phyloP scores from a whole-genome alignment of 371 early-diverging fungal species.

The Rhizopus sp. region DNA sequence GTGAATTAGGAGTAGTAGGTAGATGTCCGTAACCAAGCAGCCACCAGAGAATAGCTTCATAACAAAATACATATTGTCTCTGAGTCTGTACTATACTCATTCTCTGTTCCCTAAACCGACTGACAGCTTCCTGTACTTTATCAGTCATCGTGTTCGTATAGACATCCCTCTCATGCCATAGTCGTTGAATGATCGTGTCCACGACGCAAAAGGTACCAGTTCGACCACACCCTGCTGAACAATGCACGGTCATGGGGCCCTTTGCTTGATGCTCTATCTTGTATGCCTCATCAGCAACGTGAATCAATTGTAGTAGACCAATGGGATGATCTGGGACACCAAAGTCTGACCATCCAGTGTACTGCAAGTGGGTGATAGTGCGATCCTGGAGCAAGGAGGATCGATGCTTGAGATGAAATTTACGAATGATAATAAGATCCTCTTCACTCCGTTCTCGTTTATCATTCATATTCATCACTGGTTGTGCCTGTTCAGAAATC shows the following conservation, averaged over 20 bases:
- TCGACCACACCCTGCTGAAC: conserved; percentile 95
- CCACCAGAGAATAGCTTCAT: conserved; percentile 73
- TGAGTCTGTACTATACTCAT: conserved; percentile 83
- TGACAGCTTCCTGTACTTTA: conserved; percentile 54
- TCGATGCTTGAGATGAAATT: conserved; percentile 3
- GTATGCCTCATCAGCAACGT: conserved; percentile 52
- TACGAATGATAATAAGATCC: conserved; percentile 19
- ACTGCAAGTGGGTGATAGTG: conserved; percentile 75
- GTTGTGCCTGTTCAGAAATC: conserved; percentile 16
- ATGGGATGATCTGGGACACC: conserved; percentile 63
- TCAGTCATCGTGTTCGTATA: conserved; percentile 15
- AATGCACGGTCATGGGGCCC: conserved; percentile 88
- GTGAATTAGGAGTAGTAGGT: conserved; percentile 27
- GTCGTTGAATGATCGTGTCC: conserved; percentile 58
- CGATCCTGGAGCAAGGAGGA: conserved; percentile 18
- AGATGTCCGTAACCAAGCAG: conserved; percentile 29
- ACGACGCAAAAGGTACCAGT: conserved; percentile 90
- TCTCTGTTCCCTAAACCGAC: conserved; percentile 72
- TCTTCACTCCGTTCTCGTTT: conserved; percentile 12
- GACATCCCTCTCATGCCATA: conserved; percentile 44
- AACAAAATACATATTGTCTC: conserved; percentile 85
- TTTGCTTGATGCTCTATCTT: conserved; percentile 1
- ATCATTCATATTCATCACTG: conserved; percentile 29
- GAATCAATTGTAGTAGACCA: conserved; percentile 54
- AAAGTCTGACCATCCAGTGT: conserved; percentile 85